Percentiles rank a stretch among this genome's conserved stretches.
These are phyloP conservation scores for Suillus spraguei DNA, from an alignment of 768 basidiomycete species.

Conservation along the genomic window DNA sequence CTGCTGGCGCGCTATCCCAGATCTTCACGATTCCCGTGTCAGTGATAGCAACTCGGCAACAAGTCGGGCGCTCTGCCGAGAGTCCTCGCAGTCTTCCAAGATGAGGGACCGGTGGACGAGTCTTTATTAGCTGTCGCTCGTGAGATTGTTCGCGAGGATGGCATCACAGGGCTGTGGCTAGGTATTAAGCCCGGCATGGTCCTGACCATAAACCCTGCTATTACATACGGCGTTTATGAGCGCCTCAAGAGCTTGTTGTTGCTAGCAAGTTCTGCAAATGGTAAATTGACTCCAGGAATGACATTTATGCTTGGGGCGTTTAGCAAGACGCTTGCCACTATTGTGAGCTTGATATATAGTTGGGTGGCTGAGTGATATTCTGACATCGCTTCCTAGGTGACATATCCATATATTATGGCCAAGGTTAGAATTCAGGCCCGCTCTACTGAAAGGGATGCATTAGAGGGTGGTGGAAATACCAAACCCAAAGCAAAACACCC, in stretches of 20 bases:
- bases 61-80: constrained; percentile 60
- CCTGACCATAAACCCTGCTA: constrained; percentile 96
- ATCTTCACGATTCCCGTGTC: constrained; percentile 98
- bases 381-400: constrained; percentile 56
- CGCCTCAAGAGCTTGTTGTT: constrained; percentile 79
- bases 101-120: constrained; percentile 45
- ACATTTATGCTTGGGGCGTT: constrained; percentile 88
- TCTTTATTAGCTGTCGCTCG: constrained; percentile 79
- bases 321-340: constrained; percentile 94
- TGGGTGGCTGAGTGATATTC: neutral
- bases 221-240: constrained; percentile 96
- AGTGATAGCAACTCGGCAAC: constrained; percentile 97
- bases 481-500: constrained; percentile 47
- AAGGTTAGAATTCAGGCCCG: constrained; percentile 96
- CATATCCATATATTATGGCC: constrained; percentile 95
- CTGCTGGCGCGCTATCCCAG: constrained; percentile 93
- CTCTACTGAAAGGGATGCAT: constrained; percentile 52
- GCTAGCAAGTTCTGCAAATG: constrained; percentile 50
- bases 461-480: constrained; percentile 34
- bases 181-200: constrained; percentile 92
- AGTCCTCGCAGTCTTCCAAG: neutral
- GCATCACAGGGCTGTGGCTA: constrained; percentile 87
- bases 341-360: constrained; percentile 55
- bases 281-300: constrained; percentile 75
- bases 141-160: constrained; percentile 90